Evolutionary conservation across 495 filamentous ascomycete species (phyloP).

Genomic region (Bacidia rubella): DNA sequence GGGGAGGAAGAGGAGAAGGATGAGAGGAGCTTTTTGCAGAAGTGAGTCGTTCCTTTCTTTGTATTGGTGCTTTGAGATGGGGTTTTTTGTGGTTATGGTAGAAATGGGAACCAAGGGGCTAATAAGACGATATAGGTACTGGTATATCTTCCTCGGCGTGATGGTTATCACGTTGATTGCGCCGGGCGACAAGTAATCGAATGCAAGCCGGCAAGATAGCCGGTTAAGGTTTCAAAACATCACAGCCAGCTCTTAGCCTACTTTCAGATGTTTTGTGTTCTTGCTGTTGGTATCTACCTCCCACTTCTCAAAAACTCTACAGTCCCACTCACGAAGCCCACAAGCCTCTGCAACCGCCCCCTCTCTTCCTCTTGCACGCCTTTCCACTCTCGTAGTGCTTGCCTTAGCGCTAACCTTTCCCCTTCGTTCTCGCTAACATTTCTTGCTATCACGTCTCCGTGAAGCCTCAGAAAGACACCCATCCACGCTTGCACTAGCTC

Average conservation of each 20-base stretch:
- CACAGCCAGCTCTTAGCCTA: too few relatives aligned
- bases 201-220: too few relatives aligned
- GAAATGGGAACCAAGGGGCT: too few relatives aligned
- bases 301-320: conserved; percentile 71
- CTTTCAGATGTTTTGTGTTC: too few relatives aligned
- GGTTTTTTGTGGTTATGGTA: too few relatives aligned
- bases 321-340: conserved; percentile 79
- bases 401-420: conserved; percentile 43
- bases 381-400: conserved; percentile 50
- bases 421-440: conserved; percentile 44
- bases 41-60: conserved; percentile 7
- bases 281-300: too few relatives aligned
- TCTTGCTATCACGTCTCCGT: conserved; percentile 42
- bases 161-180: conserved; percentile 14
- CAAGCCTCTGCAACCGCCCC: conserved; percentile 55
- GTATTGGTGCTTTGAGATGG: neutral
- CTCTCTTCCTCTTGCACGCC: conserved; percentile 52
- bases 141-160: conserved; percentile 15
- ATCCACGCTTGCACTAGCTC: conserved; percentile 95
- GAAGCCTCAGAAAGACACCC: conserved; percentile 72
- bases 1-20: conserved; percentile 9
- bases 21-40: conserved; percentile 17
- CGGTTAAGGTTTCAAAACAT: too few relatives aligned
- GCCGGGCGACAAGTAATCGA: conserved; percentile 11
- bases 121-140: conserved; percentile 9